phyloP scores from a whole-genome alignment of 352 stramenopile species.

The Thalassiosira mediterranea region DNA sequence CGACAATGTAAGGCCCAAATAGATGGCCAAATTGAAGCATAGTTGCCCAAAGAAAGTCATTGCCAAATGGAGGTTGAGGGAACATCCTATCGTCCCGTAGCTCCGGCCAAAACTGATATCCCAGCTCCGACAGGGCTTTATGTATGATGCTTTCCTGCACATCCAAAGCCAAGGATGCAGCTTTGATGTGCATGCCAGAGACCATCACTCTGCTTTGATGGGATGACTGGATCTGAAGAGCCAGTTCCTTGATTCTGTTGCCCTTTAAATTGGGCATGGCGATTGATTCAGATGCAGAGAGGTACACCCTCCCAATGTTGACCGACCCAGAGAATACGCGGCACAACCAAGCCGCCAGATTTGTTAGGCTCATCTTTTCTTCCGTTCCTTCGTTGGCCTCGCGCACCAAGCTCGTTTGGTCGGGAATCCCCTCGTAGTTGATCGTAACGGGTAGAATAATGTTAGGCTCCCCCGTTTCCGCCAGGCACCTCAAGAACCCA shows the following conservation, averaged over 20 bases:
- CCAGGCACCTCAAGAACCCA: constrained; percentile 77
- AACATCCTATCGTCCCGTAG: neutral
- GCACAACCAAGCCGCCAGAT: constrained; percentile 63
- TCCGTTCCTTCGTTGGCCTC: constrained; percentile 53
- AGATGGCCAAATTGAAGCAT: constrained; percentile 73
- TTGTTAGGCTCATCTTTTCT: constrained; percentile 51
- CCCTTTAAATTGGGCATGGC: constrained; percentile 23
- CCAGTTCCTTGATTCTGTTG: constrained; percentile 41
- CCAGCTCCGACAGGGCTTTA: constrained; percentile 54
- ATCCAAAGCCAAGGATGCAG: constrained; percentile 52
- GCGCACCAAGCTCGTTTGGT: constrained; percentile 72
- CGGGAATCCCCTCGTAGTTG: constrained; percentile 85
- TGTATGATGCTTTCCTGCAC: constrained; percentile 45
- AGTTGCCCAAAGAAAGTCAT: constrained; percentile 52
- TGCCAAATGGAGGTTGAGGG: constrained; percentile 6
- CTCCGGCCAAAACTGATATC: constrained; percentile 58
- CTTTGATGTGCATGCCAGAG: constrained; percentile 71
- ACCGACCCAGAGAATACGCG: constrained; percentile 55
- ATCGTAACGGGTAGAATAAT: constrained; percentile 84
- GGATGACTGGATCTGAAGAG: constrained; percentile 57
- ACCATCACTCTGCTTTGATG: constrained; percentile 69
- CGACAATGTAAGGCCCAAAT: constrained; percentile 61
- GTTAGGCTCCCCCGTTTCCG: constrained; percentile 46
- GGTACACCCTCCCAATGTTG: constrained; percentile 71
- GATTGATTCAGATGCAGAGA: constrained; percentile 64